Conservation (phyloP, 116 monocot genomes). For the Iris pallida region DNA sequence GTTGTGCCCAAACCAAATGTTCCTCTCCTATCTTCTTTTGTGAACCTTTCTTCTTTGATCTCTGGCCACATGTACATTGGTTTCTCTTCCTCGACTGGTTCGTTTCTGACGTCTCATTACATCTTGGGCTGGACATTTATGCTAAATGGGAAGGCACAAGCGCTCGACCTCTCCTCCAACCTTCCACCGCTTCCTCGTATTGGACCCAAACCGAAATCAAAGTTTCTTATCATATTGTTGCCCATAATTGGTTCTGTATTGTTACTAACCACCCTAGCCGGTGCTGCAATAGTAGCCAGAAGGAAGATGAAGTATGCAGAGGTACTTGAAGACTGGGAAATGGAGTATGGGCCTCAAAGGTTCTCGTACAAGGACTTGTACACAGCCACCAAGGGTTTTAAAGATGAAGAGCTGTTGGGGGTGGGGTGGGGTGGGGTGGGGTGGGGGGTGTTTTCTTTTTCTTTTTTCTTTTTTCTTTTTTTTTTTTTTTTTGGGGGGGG, state of each 20-base stretch:
- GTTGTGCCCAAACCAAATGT: constrained; percentile 20
- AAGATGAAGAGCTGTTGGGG: constrained; percentile 18
- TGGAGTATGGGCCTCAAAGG: constrained; percentile 22
- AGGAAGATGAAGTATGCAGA: constrained; percentile 34
- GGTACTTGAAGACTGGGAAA: constrained; percentile 27
- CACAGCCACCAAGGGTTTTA: constrained; percentile 22
- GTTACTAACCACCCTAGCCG: not conserved
- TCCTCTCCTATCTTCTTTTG: constrained; percentile 39
- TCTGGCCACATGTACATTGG: constrained; percentile 54
- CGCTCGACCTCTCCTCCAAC: constrained; percentile 27
- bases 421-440: too few relatives aligned
- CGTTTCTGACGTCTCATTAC: constrained; percentile 31
- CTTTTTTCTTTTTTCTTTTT: too few relatives aligned
- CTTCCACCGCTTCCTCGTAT: constrained; percentile 27
- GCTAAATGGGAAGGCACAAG: constrained; percentile 26
- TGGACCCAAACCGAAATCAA: not conserved
- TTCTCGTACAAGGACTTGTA: constrained; percentile 18
- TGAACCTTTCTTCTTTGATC: constrained; percentile 49
- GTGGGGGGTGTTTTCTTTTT: too few relatives aligned
- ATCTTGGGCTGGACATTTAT: constrained; percentile 68
- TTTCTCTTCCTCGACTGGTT: constrained; percentile 60
- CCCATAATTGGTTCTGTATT: not conserved
- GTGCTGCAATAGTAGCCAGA: not conserved
- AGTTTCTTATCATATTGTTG: not conserved
- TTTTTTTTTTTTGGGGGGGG: too few relatives aligned